These are phyloP conservation scores for Kwoniella sp. DNA, from an alignment of 768 basidiomycete species.

Conservation along the genomic window DNA sequence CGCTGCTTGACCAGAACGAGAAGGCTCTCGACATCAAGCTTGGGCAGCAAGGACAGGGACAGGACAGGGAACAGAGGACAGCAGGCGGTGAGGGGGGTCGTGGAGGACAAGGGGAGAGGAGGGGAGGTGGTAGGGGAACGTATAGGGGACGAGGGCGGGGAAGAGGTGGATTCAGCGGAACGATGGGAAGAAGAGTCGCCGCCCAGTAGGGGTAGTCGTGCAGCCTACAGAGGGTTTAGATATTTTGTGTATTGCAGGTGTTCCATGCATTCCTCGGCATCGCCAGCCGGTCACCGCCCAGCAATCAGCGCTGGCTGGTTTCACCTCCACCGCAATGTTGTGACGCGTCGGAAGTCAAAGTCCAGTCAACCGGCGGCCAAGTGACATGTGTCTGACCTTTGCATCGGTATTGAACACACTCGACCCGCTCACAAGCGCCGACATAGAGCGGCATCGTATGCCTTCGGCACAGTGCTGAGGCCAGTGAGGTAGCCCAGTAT, in stretches of 20 bases:
- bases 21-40: slow-evolving; percentile 80
- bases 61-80: slow-evolving; percentile 53
- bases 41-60: slow-evolving; percentile 66
- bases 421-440: too few relatives aligned
- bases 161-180: slow-evolving; percentile 40
- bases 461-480: too few relatives aligned
- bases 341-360: too few relatives aligned
- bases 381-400: too few relatives aligned
- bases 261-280: slow-evolving; percentile 2
- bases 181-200: slow-evolving; percentile 24
- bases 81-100: slow-evolving; percentile 9
- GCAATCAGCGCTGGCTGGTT: too few relatives aligned
- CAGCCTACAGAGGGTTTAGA: too few relatives aligned
- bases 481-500: too few relatives aligned
- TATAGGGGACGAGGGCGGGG: slow-evolving; percentile 39
- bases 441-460: too few relatives aligned
- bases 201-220: slow-evolving; percentile 21
- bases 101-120: slow-evolving; percentile 56
- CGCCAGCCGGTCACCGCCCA: too few relatives aligned
- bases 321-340: too few relatives aligned
- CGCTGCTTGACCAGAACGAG: slow-evolving; percentile 87
- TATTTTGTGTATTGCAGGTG: neutral
- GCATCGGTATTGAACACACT: too few relatives aligned
- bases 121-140: slow-evolving; percentile 48
- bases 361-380: too few relatives aligned